Base-by-base conservation (phyloP, 495 filamentous ascomycete species). In the Lindgomyces ingoldianus region DNA sequence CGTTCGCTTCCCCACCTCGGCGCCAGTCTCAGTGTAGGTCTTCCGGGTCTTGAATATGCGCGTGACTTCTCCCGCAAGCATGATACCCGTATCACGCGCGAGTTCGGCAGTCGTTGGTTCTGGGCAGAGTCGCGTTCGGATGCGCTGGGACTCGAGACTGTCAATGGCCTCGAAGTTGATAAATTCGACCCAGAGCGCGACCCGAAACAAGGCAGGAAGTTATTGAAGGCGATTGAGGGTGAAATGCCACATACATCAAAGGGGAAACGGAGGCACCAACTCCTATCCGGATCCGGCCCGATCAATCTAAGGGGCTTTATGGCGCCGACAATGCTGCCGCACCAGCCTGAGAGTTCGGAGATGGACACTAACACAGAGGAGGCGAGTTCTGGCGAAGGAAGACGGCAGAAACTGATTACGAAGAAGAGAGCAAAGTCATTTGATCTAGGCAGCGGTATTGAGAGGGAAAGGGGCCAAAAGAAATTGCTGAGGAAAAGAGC, bases 51-150 rank as follows among this genome's bases (percentile, higher is more conserved):
- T 11, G 42, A 75, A 2, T 69, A 72, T 25, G 80, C 71, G 11
- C 76, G 84, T 14, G 62, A 69, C 4, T 84, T 77, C 64, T 79
- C 82, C 0, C 21, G 45, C 16, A 42, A 71, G 30, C 70, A 74
- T 6, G 83, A 86, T 36, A 56, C 64, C 0, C 81, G 83, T 10
- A 83, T 85, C 27, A 64, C 72, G 0, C n/a, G 30, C 18, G 49
- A 70, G 4, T 74, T 69, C 3, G 73, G 76, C n/a, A 55, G 69
- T 29, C 61, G 68, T 1, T 85, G 81, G 81, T 83, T 81, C 71
- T 86, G 83, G 83, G 81, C 77, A 18, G 83, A 86, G 49, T 76
- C 74, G 47, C 77, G 84, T 1, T 77, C 78, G 0, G 78, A 86
- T 42, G 81, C 81, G 0, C 77, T 87, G 3, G 82, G 80, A 27